A percentile compares a stretch with the other conserved stretches of the same genome.
These are phyloP conservation scores for Globisporangium nunn DNA, from an alignment of 352 stramenopile genomes.

Conservation along the genomic window DNA sequence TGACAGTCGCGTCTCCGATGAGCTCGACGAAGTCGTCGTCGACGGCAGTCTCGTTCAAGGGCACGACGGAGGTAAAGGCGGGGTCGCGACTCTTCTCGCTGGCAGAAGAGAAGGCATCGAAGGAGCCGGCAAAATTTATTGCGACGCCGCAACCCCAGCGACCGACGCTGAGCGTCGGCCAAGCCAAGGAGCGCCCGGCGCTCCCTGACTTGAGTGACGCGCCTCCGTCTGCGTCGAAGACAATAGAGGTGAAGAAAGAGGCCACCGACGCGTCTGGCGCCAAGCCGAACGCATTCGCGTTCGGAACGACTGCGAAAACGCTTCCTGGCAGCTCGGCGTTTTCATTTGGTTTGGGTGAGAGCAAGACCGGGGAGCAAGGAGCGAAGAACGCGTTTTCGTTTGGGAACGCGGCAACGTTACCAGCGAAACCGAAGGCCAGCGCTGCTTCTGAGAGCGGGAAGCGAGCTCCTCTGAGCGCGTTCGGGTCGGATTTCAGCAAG, in stretches of 20 bases:
- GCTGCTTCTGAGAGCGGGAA: constrained; percentile 1
- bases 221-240: neutral
- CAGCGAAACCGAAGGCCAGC: constrained; percentile 8
- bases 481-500: constrained; percentile 19
- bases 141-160: constrained; percentile 39
- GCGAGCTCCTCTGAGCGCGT: constrained; percentile 11
- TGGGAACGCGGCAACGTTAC: neutral
- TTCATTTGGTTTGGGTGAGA: constrained; percentile 4
- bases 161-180: constrained; percentile 24
- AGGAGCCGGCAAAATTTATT: constrained; percentile 46
- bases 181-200: constrained; percentile 37
- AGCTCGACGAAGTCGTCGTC: constrained; percentile 35
- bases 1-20: constrained; percentile 61
- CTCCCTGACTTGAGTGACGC: constrained; percentile 13
- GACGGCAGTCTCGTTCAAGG: constrained; percentile 48
- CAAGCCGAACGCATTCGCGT: constrained; percentile 9
- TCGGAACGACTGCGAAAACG: neutral
- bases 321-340: constrained; percentile 4
- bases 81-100: constrained; percentile 53
- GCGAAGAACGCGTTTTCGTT: constrained; percentile 8
- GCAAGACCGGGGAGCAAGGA: constrained; percentile 5
- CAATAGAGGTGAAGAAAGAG: constrained; percentile 1
- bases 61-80: constrained; percentile 37
- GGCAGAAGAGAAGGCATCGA: constrained; percentile 47
- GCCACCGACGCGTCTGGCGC: neutral